Conservation (phyloP, 805 yeast genomes). For the Yarrowia divulgata region DNA sequence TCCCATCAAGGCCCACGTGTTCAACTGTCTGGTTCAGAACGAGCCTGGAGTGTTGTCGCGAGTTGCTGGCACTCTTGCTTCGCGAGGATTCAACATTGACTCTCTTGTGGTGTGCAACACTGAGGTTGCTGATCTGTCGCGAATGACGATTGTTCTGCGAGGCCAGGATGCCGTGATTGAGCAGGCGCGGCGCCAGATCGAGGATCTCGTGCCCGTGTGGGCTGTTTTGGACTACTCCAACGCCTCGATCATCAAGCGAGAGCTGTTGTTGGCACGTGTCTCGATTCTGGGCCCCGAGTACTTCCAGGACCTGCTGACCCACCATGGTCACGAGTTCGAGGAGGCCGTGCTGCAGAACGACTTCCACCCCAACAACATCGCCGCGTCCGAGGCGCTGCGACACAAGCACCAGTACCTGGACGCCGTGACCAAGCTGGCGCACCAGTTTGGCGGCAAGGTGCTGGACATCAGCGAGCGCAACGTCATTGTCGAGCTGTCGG, state of each 20-base stretch:
- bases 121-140: slow-evolving; percentile 90
- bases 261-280: slow-evolving; percentile 87
- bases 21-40: slow-evolving; percentile 96
- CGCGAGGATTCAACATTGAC: slow-evolving; percentile 97
- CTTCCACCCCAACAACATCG: slow-evolving; percentile 88
- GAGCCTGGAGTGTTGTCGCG: slow-evolving; percentile 97
- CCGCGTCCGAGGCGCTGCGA: slow-evolving; percentile 91
- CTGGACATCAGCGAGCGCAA: slow-evolving; percentile 93
- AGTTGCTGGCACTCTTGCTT: slow-evolving; percentile 94
- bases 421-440: slow-evolving; percentile 79
- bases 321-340: slow-evolving; percentile 63
- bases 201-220: slow-evolving; percentile 96
- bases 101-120: slow-evolving; percentile 96
- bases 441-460: slow-evolving; percentile 90
- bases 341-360: slow-evolving; percentile 51
- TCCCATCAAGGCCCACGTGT: slow-evolving; percentile 82
- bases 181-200: slow-evolving; percentile 97
- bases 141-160: slow-evolving; percentile 94
- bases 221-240: slow-evolving; percentile 95
- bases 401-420: slow-evolving; percentile 89
- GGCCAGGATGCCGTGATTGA: slow-evolving; percentile 97
- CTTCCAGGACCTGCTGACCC: slow-evolving; percentile 90
- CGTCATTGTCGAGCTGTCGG: slow-evolving; percentile 91
- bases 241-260: slow-evolving; percentile 89
- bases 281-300: slow-evolving; percentile 97